These are phyloP conservation scores for Tulasnella sp. DNA, from an alignment of 768 basidiomycete species.

Conservation along the genomic window DNA sequence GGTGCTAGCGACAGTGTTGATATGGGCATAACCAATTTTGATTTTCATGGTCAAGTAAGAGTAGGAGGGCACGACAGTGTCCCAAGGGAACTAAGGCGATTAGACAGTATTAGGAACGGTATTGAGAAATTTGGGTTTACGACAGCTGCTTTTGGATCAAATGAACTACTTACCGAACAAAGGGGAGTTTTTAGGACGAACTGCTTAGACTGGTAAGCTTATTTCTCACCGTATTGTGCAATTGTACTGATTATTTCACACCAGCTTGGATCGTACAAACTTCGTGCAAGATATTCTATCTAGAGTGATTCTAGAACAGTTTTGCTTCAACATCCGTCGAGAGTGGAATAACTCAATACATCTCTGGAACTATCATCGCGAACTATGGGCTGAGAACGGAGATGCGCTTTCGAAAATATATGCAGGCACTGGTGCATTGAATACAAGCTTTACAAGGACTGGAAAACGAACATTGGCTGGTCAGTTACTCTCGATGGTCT, in stretches of 20 bases:
- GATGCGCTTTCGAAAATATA: conserved; percentile 89
- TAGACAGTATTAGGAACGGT: conserved; percentile 45
- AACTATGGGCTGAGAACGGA: conserved; percentile 95
- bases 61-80: conserved; percentile 80
- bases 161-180: conserved; percentile 74
- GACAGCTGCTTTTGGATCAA: conserved; percentile 51
- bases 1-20: conserved; percentile 41
- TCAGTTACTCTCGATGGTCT: conserved; percentile 25
- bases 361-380: conserved; percentile 79
- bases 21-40: conserved; percentile 74
- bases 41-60: conserved; percentile 79
- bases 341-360: conserved; percentile 57
- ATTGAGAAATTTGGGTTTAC: conserved; percentile 79
- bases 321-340: conserved; percentile 60
- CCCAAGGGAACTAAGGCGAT: conserved; percentile 53
- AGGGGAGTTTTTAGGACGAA: conserved; percentile 88
- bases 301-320: conserved; percentile 64
- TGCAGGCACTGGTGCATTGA: conserved; percentile 66
- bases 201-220: conserved; percentile 77
- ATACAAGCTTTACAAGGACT: conserved; percentile 88
- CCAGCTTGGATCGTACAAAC: conserved; percentile 89
- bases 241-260: background rate
- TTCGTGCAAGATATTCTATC: conserved; percentile 94
- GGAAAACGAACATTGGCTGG: conserved; percentile 90
- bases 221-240: conserved; percentile 11